Evolutionary conservation across 1,284 basidiomycete genomes (phyloP).

Genomic region (Amylostereum chailletii): DNA sequence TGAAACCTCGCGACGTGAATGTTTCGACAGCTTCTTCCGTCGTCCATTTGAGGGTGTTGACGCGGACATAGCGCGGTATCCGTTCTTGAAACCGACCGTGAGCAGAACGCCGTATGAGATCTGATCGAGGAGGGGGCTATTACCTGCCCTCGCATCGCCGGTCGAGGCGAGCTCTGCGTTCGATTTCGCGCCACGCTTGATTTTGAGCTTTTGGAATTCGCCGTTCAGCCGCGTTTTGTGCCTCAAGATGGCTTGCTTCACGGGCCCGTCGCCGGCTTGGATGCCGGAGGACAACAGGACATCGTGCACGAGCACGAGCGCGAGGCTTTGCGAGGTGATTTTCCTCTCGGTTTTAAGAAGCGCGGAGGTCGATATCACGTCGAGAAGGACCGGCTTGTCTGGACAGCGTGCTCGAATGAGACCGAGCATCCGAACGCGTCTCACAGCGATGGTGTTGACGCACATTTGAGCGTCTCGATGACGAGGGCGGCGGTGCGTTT

Average conservation of each 20-base stretch:
- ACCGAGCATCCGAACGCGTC: not conserved
- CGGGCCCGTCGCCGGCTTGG: constrained; percentile 79
- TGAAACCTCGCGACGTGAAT: constrained; percentile 48
- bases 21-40: constrained; percentile 47
- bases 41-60: constrained; percentile 72
- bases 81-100: constrained; percentile 30
- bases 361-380: constrained; percentile 54
- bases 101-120: not conserved
- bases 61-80: constrained; percentile 80
- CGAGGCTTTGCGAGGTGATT: constrained; percentile 65
- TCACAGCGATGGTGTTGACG: constrained; percentile 19
- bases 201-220: constrained; percentile 80
- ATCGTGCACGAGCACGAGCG: constrained; percentile 83
- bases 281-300: constrained; percentile 71
- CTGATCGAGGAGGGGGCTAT: not conserved
- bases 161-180: constrained; percentile 59
- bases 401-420: constrained; percentile 4
- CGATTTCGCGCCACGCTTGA: constrained; percentile 62
- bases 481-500: constrained; percentile 74
- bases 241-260: constrained; percentile 75
- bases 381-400: constrained; percentile 66
- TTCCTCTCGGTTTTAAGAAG: constrained; percentile 71
- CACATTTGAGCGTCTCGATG: constrained; percentile 91
- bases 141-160: constrained; percentile 56
- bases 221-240: constrained; percentile 85